Evolutionary conservation across 768 basidiomycete species (phyloP), one percentile per base, ranked within the genome.

Genomic region (Pleurotus giganteus): DNA sequence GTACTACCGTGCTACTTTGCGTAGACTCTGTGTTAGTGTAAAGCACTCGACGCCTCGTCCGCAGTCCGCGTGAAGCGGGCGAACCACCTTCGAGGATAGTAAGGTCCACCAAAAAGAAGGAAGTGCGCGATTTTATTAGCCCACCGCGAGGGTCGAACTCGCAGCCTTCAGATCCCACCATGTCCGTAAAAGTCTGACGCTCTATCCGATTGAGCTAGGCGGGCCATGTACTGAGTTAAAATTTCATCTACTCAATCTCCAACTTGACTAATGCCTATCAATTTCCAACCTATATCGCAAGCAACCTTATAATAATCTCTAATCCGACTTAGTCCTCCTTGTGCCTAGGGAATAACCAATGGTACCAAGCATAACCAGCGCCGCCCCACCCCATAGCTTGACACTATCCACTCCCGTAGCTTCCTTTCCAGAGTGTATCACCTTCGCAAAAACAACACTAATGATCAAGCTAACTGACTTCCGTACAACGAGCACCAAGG

Each of bases 101-200:
- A n/a, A n/a, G n/a, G n/a, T n/a, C n/a, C n/a, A n/a, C n/a, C n/a
- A n/a, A n/a, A n/a, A n/a, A n/a, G n/a, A n/a, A n/a, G n/a, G n/a
- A n/a, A n/a, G n/a, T n/a, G n/a, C n/a, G n/a, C n/a, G n/a, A n/a
- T n/a, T n/a, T n/a, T n/a, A 17, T 15, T 82, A 85, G 83, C 83
- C 84, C 83, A 84, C 82, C 84, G 84, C 84, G 84, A 83, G 84
- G 84, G 78, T 86, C 84, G 84, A 85, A 86, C 84, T 83, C 84
- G 84, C 84, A 85, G 82, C 84, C 84, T 85, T 85, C 82, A 86
- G 84, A 86, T 85, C 52, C 39, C 39, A 41, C 39, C 39, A 41
- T 41, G 39, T 41, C 39, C 55, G 52, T 78, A 78, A 78, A 70
- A 81, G 80, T 80, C 79, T 79, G 78, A 80, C 80, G 80, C 80